These are phyloP conservation scores for Kwoniella pini DNA, from an alignment of 768 basidiomycete genomes.

Conservation along the genomic window DNA sequence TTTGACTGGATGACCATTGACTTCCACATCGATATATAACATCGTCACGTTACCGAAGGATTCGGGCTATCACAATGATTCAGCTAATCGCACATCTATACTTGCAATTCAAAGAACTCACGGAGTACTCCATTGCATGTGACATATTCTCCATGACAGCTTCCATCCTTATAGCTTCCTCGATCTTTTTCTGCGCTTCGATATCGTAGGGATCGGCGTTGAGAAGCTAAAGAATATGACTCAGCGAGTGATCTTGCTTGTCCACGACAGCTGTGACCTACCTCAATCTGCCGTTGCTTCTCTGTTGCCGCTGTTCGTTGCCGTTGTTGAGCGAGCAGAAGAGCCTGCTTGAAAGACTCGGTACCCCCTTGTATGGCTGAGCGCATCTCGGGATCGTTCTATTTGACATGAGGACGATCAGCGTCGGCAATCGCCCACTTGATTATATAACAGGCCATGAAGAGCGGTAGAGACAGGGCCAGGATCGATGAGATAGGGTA, in stretches of 20 bases:
- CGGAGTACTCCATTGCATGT: constrained; percentile 83
- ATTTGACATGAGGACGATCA: neutral
- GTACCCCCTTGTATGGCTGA: constrained; percentile 70
- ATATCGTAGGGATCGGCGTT: constrained; percentile 88
- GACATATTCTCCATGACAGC: constrained; percentile 88
- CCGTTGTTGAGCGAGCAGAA: constrained; percentile 38
- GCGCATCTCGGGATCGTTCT: constrained; percentile 82
- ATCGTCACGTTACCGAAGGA: constrained; percentile 91
- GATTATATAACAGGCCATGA: no score
- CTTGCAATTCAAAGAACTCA: constrained; percentile 12
- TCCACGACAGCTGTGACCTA: constrained; percentile 7
- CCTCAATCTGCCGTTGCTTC: constrained; percentile 59
- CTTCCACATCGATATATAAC: constrained; percentile 93
- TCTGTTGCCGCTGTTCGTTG: constrained; percentile 57
- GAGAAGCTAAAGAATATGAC: constrained; percentile 58
- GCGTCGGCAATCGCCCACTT: no score
- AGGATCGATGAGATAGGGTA: no score
- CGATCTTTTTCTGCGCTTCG: constrained; percentile 88
- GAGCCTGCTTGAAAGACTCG: constrained; percentile 71
- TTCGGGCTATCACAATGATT: constrained; percentile 65
- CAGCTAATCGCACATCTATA: neutral
- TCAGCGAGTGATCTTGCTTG: neutral
- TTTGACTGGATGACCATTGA: constrained; percentile 85
- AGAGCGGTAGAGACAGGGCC: no score
- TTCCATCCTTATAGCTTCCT: constrained; percentile 86